Conservation (phyloP, 345 rosid species). For the Populus simonii region DNA sequence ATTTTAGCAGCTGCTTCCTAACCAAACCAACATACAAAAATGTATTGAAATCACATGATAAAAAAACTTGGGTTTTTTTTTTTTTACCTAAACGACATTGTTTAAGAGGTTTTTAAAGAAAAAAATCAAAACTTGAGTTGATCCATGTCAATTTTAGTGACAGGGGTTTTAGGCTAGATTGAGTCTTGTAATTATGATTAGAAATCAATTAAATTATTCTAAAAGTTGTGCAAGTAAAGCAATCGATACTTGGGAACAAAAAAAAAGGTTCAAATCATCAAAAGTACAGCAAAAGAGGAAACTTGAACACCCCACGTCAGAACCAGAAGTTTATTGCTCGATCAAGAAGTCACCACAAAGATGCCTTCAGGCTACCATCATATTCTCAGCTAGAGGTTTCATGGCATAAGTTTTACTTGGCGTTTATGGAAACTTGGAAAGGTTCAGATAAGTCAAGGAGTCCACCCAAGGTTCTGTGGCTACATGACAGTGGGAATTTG, state of each 20-base stretch:
- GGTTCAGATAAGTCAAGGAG: background rate
- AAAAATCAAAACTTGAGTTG: no score
- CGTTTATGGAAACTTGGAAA: background rate
- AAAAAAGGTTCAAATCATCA: background rate
- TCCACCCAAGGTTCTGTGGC: background rate
- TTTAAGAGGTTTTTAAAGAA: no score
- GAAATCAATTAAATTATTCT: background rate
- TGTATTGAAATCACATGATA: background rate
- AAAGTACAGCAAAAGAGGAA: background rate
- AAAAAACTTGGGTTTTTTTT: no score
- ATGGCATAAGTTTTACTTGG: background rate
- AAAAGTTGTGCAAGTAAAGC: background rate
- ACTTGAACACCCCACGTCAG: background rate
- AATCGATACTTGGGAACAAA: background rate
- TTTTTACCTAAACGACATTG: no score
- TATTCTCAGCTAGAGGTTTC: background rate
- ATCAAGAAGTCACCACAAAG: background rate
- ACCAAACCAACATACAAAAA: slow-evolving; percentile 10
- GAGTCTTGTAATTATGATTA: no score
- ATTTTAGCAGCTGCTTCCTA: slow-evolving; percentile 71
- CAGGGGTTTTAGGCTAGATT: no score
- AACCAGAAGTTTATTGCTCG: background rate
- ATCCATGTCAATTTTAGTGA: no score
- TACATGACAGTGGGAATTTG: background rate
- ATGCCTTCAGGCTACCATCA: background rate